These are phyloP conservation scores for Fusarium sp. DNA, from an alignment of 2,329 filamentous ascomycete genomes.

Conservation along the genomic window DNA sequence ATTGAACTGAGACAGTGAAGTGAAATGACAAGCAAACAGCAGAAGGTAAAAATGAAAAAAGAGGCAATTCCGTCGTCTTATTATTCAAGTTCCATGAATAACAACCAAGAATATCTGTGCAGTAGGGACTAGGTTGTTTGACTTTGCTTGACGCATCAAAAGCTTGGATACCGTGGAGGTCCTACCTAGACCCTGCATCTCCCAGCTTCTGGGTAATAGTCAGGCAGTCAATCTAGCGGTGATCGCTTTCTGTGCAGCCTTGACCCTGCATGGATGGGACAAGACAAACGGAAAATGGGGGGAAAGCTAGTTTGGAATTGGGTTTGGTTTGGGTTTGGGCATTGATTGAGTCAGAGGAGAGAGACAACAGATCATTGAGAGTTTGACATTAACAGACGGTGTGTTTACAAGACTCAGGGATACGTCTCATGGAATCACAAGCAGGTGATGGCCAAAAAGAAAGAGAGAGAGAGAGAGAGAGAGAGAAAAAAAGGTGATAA, in stretches of 20 bases:
- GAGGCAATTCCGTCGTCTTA: conserved; percentile 1
- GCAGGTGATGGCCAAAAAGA: neutral
- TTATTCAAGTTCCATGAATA: conserved; percentile 2
- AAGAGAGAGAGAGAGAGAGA: neutral
- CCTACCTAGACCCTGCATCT: conserved; percentile 35
- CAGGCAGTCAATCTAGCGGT: conserved; percentile 36
- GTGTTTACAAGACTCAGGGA: too few species aligned
- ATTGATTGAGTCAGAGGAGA: conserved; percentile 12
- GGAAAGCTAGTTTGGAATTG: neutral
- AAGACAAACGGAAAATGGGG: conserved; percentile 16
- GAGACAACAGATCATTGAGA: conserved; percentile 5
- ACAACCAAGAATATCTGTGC: conserved; percentile 1
- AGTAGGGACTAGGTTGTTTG: conserved; percentile 24
- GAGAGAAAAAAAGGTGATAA: neutral
- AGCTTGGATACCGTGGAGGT: conserved; percentile 37
- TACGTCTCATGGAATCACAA: too few species aligned
- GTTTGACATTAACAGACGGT: too few species aligned
- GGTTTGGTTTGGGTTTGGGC: conserved; percentile 13
- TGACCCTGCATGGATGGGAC: conserved; percentile 36
- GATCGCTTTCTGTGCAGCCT: conserved; percentile 35
- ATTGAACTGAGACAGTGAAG: conserved; percentile 25
- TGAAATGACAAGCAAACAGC: neutral
- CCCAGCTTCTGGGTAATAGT: conserved; percentile 28
- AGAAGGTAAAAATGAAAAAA: neutral
- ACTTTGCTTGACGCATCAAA: conserved; percentile 32